Base-by-base conservation (phyloP, 2,329 filamentous ascomycete species). In the Didymella pinodella region DNA sequence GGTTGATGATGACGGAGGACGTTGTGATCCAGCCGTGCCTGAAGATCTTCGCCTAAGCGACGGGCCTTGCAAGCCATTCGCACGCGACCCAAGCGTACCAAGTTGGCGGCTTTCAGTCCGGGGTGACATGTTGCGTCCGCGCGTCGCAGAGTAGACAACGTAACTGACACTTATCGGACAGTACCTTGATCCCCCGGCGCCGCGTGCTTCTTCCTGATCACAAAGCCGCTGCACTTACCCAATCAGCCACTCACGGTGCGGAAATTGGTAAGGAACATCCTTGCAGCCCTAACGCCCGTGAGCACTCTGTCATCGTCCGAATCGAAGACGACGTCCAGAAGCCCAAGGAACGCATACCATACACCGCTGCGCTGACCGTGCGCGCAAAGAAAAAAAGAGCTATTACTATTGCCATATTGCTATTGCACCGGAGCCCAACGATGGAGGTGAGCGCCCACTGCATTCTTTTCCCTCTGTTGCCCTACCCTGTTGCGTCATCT, bases 361-460 rank as follows among this genome's bases (percentile, higher is more conserved):
- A 59, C 56, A 59, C 56, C 56, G 56, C 56, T 59, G 56, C 56
- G 50, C 47, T 59, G 56, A 59, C 56, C 56, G 56, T 59, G 56
- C 56, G 56, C 51, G n/a, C 46, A 50, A 45, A 51, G 50, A 54
- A 59, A 59, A 59, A 59, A 59, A 59, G 46, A 59, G 56, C 56
- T 50, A 59, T 59, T 59, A 50, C 56, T 36, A 54, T 54, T 49
- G 34, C 51, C 56, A 50, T 47, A 47, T 54, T 41, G 50, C 50
- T 47, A 54, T 59, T 59, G 56, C 56, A 59, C 56, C 56, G 50
- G 56, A 59, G 41, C 56, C 50, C 56, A 54, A 59, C 51, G 43
- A 59, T 59, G 56, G 56, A 59, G 56, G 56, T 59, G 56, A 59
- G 56, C 56, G 50, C 56, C 46, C 56, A 43, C 56, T 54, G 40